These are phyloP conservation scores for Talaromyces marneffei DNA, from an alignment of 2,329 filamentous ascomycete species.

Conservation along the genomic window DNA sequence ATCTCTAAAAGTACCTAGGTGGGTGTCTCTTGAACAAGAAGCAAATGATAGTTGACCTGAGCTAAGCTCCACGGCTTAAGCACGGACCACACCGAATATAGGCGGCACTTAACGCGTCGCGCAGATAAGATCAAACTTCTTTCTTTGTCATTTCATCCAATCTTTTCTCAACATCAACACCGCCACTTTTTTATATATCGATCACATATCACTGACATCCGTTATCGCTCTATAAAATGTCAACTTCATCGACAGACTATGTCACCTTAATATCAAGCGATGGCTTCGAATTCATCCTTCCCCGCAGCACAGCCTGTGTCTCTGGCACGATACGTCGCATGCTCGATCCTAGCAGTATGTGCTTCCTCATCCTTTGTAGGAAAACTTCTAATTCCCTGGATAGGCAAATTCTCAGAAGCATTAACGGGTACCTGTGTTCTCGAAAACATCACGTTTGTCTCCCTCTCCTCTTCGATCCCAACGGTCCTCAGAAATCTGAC, in stretches of 20 bases:
- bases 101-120: neutral
- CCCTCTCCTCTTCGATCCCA: neutral
- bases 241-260: conserved; percentile 37
- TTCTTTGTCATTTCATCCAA: neutral
- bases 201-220: neutral
- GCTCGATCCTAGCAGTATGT: conserved; percentile 57
- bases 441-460: conserved; percentile 53
- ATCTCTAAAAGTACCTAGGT: neutral
- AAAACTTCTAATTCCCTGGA: neutral
- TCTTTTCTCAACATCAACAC: neutral
- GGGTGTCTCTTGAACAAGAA: neutral
- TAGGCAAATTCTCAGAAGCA: conserved; percentile 58
- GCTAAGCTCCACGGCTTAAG: conserved; percentile 19
- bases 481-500: neutral
- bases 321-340: conserved; percentile 59
- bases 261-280: conserved; percentile 61
- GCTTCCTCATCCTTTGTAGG: neutral
- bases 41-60: neutral
- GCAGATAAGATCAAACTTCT: neutral
- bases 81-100: conserved; percentile 23
- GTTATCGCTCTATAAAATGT: neutral
- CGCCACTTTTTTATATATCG: neutral
- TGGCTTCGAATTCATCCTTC: conserved; percentile 59
- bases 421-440: conserved; percentile 53
- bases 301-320: conserved; percentile 55